Evolutionary conservation across 768 basidiomycete species (phyloP), one percentile per base, ranked within the genome.

Genomic region (Psilocybe cubensis): DNA sequence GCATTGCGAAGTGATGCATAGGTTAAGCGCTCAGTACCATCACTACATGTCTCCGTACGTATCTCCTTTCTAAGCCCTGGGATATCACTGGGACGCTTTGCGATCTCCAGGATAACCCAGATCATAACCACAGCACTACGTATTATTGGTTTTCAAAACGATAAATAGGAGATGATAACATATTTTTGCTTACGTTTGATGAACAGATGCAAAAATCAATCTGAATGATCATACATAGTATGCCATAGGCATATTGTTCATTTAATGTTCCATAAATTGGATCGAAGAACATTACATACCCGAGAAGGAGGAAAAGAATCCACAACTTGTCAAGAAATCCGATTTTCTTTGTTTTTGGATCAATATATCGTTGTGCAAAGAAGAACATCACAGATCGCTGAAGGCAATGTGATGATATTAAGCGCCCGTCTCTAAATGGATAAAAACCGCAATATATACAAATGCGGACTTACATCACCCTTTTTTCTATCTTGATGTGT

Each of bases 1-100:
- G 52, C 52, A 17, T 54, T 54, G 25, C 42, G 42, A 9, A 54
- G 17, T 18, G 52, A 54, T 20, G 52, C 52, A 31, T 44, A 44
- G 21, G 52, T 54, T 33, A 54, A 33, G 14, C 35, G 35, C 35
- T 38, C 14, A 38, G 35, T 0, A n/a, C 35, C 35, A 17, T 38
- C 35, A 17, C 35, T 38, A 14, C 7, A 38, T 14, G 35, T 38
- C n/a, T 38, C 35, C 14, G 35, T 11, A 38, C 12, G 8, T 11
- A 38, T 38, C 35, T 38, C 35, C 12, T 38, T n/a, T 17, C 35
- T 38, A 14, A 38, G 35, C 10, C 35, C 35, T 6, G 35, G 35
- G 11, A 38, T n/a, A 14, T 11, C 5, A 0, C n/a, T n/a, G 35
- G 8, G 35, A 14, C 35, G 35, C 4, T 38, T 38, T 38, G 35